These are phyloP conservation scores for Globisporangium perplexum DNA, from an alignment of 352 stramenopile species.

Conservation along the genomic window DNA sequence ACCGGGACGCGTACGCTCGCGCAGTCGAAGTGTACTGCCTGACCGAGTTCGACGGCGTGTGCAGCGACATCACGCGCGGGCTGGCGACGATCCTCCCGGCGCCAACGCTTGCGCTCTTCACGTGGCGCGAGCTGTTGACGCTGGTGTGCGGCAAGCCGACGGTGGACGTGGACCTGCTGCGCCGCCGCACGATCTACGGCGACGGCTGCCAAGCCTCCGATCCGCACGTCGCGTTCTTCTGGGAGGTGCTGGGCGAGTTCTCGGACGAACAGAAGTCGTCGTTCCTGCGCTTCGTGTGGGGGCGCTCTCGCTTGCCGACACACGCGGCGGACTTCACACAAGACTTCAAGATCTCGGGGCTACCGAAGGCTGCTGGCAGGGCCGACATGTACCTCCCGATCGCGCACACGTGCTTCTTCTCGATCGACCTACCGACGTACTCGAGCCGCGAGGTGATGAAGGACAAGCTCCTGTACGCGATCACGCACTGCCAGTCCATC, in stretches of 20 bases:
- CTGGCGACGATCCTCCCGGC: slow-evolving; percentile 84
- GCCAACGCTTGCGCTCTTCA: slow-evolving; percentile 76
- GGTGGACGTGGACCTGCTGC: slow-evolving; percentile 85
- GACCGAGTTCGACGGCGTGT: slow-evolving; percentile 73
- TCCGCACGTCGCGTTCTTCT: slow-evolving; percentile 88
- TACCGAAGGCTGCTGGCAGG: slow-evolving; percentile 69
- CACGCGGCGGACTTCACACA: slow-evolving; percentile 86
- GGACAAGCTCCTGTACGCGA: slow-evolving; percentile 85
- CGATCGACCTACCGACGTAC: slow-evolving; percentile 80
- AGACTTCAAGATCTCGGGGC: slow-evolving; percentile 85
- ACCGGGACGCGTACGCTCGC: slow-evolving; percentile 79
- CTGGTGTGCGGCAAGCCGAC: slow-evolving; percentile 88
- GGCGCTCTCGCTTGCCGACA: slow-evolving; percentile 84
- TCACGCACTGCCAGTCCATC: slow-evolving; percentile 85
- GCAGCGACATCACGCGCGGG: slow-evolving; percentile 64
- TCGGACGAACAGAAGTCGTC: slow-evolving; percentile 87
- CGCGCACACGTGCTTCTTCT: slow-evolving; percentile 90
- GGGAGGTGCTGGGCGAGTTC: slow-evolving; percentile 85
- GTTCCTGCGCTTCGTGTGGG: slow-evolving; percentile 88
- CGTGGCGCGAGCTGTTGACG: slow-evolving; percentile 84
- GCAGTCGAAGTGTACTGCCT: slow-evolving; percentile 76
- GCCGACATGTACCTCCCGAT: slow-evolving; percentile 84
- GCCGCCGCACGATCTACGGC: slow-evolving; percentile 86
- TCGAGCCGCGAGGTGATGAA: slow-evolving; percentile 69
- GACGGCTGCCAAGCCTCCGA: slow-evolving; percentile 84